These are phyloP conservation scores for Thraustochytrium striatum DNA, from an alignment of 352 stramenopile genomes.

Conservation along the genomic window DNA sequence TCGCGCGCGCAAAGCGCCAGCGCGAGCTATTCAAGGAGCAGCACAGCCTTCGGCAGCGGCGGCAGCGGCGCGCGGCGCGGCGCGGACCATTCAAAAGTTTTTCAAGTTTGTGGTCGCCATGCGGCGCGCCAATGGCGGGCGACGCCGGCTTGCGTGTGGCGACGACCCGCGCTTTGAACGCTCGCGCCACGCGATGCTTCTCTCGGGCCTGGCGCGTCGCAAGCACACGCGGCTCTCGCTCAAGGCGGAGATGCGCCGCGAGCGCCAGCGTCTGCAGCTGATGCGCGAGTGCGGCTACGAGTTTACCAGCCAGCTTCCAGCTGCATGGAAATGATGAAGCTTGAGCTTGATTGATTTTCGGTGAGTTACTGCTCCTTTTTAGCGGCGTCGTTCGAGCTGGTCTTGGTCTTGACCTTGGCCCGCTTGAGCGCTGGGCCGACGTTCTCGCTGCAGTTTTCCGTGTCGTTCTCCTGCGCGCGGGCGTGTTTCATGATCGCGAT, in stretches of 20 bases:
- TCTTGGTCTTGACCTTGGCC: too few relatives aligned
- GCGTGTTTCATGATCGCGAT: too few relatives aligned
- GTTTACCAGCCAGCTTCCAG: background rate
- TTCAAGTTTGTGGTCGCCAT: background rate
- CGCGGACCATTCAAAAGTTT: constrained; percentile 14
- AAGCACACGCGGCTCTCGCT: background rate
- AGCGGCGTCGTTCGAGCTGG: too few relatives aligned
- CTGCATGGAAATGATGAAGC: background rate
- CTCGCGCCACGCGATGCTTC: too few relatives aligned
- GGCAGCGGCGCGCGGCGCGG: background rate
- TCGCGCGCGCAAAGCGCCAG: background rate
- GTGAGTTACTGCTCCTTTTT: too few relatives aligned
- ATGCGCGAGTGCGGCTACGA: background rate
- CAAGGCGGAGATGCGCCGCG: background rate
- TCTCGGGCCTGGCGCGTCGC: too few relatives aligned
- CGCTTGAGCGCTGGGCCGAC: too few relatives aligned
- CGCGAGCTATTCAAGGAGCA: constrained; percentile 9
- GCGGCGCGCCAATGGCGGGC: background rate
- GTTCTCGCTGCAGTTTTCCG: too few relatives aligned
- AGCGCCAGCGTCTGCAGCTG: background rate
- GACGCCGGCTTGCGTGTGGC: too few relatives aligned
- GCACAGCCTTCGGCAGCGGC: background rate
- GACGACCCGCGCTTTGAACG: too few relatives aligned
- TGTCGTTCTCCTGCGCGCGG: too few relatives aligned
- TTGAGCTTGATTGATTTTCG: too few relatives aligned